phyloP scores from a whole-genome alignment of 2,329 filamentous ascomycete species.

The Ceratocystis harringtonii region DNA sequence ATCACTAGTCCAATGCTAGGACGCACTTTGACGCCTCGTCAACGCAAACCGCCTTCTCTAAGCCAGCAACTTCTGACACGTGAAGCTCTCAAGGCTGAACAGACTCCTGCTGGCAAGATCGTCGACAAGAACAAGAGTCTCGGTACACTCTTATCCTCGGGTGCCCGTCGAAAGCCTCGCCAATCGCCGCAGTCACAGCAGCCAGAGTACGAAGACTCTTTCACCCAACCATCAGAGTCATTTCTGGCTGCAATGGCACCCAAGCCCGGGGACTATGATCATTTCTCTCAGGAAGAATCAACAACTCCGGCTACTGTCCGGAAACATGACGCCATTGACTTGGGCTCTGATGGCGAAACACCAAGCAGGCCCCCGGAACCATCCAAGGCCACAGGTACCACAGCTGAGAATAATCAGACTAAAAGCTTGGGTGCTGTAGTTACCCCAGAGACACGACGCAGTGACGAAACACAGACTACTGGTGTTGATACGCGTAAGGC shows the following conservation, averaged over 20 bases:
- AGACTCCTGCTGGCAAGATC: constrained; percentile 1
- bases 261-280: not conserved
- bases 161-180: constrained; percentile 12
- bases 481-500: not conserved
- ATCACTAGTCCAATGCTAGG: constrained; percentile 13
- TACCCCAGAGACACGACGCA: not conserved
- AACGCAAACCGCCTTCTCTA: constrained; percentile 23
- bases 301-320: constrained; percentile 1
- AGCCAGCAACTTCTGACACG: constrained; percentile 25
- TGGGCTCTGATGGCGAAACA: not conserved
- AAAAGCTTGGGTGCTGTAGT: not conserved
- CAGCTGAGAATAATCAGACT: not conserved
- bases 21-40: constrained; percentile 26
- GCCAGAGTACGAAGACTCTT: constrained; percentile 1
- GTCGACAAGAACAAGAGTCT: not conserved
- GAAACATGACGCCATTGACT: not conserved
- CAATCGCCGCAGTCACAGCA: not conserved
- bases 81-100: constrained; percentile 21
- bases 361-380: not conserved
- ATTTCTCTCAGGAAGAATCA: not conserved
- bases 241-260: not conserved
- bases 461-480: not conserved
- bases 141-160: constrained; percentile 10
- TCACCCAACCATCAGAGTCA: constrained; percentile 6
- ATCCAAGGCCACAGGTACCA: not conserved